Percentiles rank a stretch among this genome's conserved stretches.
phyloP scores from a whole-genome alignment of 805 yeast species.

The Yamadazyma laniorum region DNA sequence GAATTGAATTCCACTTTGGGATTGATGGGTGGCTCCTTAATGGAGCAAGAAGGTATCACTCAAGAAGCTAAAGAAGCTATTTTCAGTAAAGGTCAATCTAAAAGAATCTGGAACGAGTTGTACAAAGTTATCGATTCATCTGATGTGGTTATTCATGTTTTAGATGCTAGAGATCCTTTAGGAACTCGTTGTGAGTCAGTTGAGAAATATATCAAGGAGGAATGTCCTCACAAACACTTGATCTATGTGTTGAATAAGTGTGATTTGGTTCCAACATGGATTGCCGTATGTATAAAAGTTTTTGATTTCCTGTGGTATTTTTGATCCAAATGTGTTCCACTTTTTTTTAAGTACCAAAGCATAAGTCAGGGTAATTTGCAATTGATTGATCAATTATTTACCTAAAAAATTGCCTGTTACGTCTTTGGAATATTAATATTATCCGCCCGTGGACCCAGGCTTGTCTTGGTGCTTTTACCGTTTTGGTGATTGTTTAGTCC shows the following conservation, averaged over 20 bases:
- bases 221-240: constrained; percentile 95
- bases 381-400: constrained; percentile 22
- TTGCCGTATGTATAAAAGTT: constrained; percentile 76
- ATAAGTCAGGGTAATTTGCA: constrained; percentile 73
- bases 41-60: constrained; percentile 75
- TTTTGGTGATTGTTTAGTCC: constrained; percentile 36
- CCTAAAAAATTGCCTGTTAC: constrained; percentile 81
- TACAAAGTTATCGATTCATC: constrained; percentile 97
- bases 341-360: constrained; percentile 62
- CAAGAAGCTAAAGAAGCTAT: constrained; percentile 93
- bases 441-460: constrained; percentile 55
- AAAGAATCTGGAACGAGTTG: constrained; percentile 97
- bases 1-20: constrained; percentile 76
- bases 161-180: constrained; percentile 96
- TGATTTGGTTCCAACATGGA: constrained; percentile 99
- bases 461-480: constrained; percentile 28
- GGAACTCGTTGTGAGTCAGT: constrained; percentile 95
- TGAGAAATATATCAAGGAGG: constrained; percentile 88
- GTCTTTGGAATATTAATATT: constrained; percentile 86
- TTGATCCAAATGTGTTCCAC: background rate
- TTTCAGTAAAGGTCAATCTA: constrained; percentile 95
- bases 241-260: constrained; percentile 94
- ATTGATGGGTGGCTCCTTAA: constrained; percentile 64
- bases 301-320: constrained; percentile 2
- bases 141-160: constrained; percentile 93